Conservation (phyloP, 2,329 filamentous ascomycete genomes). For the Trichoderma pleuroti region DNA sequence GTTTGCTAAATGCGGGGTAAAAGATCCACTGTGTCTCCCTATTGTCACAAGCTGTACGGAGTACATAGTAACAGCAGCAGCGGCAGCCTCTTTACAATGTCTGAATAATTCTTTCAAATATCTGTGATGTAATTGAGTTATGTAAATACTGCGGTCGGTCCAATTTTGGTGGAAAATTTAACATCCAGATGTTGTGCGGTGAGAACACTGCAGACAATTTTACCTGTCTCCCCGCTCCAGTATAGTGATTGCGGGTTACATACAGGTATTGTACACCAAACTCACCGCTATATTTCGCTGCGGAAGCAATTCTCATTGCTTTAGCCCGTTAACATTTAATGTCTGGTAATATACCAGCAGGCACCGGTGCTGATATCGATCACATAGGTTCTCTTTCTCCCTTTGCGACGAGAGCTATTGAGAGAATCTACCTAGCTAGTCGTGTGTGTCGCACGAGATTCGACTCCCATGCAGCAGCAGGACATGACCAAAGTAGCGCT, state of each 20-base stretch:
- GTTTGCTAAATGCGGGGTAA: background rate
- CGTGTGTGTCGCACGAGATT: too few relatives aligned
- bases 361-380: background rate
- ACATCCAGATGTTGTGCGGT: background rate
- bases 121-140: background rate
- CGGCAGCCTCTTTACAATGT: background rate
- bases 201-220: background rate
- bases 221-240: background rate
- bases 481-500: background rate
- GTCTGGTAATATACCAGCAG: background rate
- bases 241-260: background rate
- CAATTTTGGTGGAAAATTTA: too few relatives aligned
- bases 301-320: background rate
- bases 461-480: background rate
- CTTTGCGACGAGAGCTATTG: background rate
- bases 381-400: background rate
- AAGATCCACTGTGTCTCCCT: background rate
- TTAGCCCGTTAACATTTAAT: background rate
- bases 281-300: background rate
- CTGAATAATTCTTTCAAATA: background rate
- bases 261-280: background rate
- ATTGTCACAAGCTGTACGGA: background rate
- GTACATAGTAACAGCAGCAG: background rate
- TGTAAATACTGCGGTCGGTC: background rate
- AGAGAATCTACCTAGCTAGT: too few relatives aligned